A percentile compares a stretch with the other conserved stretches of the same genome.
Evolutionary conservation across 345 rosid species (phyloP).

Genomic region (Jatropha curcas): DNA sequence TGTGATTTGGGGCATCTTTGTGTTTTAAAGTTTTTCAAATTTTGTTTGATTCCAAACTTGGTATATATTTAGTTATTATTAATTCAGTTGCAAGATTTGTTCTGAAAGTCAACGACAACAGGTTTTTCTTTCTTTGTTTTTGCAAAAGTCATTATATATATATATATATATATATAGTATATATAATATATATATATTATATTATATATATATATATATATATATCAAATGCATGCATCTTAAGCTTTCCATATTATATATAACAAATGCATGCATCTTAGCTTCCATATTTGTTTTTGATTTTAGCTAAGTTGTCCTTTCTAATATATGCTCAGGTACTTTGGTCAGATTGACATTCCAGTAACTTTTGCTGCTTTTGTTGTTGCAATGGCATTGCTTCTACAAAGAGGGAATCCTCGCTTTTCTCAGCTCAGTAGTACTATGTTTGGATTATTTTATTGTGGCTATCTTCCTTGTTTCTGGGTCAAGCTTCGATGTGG

Average conservation of each 20-base stretch:
- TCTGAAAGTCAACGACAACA: background rate
- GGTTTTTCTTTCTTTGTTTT: background rate
- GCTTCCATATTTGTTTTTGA: background rate
- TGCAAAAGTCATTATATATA: constrained; percentile 9
- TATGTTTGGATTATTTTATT: constrained; percentile 85
- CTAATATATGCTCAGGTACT: constrained; percentile 54
- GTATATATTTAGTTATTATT: background rate
- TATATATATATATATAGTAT: no score
- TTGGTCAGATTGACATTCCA: constrained; percentile 75
- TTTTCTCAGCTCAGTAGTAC: constrained; percentile 91
- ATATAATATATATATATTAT: no score
- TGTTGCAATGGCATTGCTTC: constrained; percentile 75
- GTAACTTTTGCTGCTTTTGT: constrained; percentile 82
- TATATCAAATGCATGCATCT: no score
- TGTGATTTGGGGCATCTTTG: no score
- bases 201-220: no score
- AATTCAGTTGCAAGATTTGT: background rate
- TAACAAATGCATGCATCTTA: background rate
- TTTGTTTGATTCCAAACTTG: no score
- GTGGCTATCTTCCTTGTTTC: constrained; percentile 92
- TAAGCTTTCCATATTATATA: no score
- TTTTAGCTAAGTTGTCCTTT: constrained; percentile 19
- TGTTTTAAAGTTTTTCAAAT: no score
- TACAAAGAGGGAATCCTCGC: constrained; percentile 87
- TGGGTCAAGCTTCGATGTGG: constrained; percentile 94